Evolutionary conservation across 2,329 filamentous ascomycete species (phyloP).

Genomic region (Pseudogymnoascus sp.): DNA sequence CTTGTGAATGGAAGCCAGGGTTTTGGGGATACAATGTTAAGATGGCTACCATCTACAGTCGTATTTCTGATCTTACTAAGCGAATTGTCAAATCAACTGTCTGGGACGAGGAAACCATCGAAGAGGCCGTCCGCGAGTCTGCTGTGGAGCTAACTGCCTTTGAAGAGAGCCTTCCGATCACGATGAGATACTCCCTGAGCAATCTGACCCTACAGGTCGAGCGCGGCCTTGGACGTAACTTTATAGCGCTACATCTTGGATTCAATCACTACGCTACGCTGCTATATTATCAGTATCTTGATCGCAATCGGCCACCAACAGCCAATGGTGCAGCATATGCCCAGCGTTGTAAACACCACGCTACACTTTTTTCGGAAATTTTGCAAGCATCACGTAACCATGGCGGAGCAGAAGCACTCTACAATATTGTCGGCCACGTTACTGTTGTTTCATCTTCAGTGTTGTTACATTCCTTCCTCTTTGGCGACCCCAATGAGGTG

Average conservation of each 20-base stretch:
- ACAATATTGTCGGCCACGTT: constrained; percentile 29
- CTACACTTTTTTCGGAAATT: constrained; percentile 23
- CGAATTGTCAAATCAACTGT: constrained; percentile 16
- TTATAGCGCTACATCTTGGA: constrained; percentile 31
- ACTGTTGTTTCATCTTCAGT: constrained; percentile 30
- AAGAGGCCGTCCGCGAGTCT: constrained; percentile 14
- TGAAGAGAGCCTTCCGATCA: constrained; percentile 10
- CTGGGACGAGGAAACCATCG: constrained; percentile 11
- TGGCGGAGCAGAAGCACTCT: constrained; percentile 25
- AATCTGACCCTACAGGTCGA: constrained; percentile 22
- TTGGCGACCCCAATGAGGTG: constrained; percentile 19
- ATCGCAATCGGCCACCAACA: constrained; percentile 13
- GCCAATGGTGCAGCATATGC: constrained; percentile 9
- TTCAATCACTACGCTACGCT: constrained; percentile 32
- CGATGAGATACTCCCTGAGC: background rate
- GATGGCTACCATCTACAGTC: constrained; percentile 27
- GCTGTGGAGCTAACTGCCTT: constrained; percentile 14
- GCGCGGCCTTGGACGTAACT: constrained; percentile 25
- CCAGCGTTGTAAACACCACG: constrained; percentile 24
- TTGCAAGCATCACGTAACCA: constrained; percentile 19
- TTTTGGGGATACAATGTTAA: constrained; percentile 30
- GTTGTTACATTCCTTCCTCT: constrained; percentile 27
- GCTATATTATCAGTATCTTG: constrained; percentile 32
- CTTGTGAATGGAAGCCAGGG: constrained; percentile 19
- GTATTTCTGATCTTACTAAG: constrained; percentile 29